These are phyloP conservation scores for Lathyrus sativus DNA, from an alignment of 306 rosid species.

Conservation along the genomic window DNA sequence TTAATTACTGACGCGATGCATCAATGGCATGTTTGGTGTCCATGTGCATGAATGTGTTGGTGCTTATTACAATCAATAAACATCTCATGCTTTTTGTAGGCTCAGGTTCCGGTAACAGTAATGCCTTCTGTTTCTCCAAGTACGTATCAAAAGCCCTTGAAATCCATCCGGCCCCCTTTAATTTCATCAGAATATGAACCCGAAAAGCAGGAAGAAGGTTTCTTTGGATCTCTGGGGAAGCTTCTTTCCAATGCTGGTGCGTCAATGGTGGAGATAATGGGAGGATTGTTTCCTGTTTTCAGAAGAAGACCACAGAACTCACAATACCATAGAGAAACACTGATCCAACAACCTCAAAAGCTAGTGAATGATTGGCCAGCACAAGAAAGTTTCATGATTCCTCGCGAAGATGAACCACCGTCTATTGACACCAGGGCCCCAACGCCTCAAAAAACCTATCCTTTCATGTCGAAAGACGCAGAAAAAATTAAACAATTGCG, in stretches of 20 bases:
- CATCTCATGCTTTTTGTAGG: slow-evolving; percentile 51
- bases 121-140: slow-evolving; percentile 45
- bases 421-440: slow-evolving; percentile 72
- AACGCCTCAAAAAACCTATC: slow-evolving; percentile 83
- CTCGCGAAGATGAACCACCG: slow-evolving; percentile 86
- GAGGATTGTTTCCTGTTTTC: slow-evolving; percentile 68
- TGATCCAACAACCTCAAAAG: slow-evolving; percentile 50
- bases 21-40: neutral
- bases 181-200: slow-evolving; percentile 72
- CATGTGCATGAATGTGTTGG: neutral
- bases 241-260: slow-evolving; percentile 60
- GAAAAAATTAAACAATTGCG: slow-evolving; percentile 75
- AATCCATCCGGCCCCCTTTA: slow-evolving; percentile 75
- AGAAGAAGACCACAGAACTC: slow-evolving; percentile 50
- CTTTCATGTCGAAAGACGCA: slow-evolving; percentile 87
- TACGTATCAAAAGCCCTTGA: slow-evolving; percentile 67
- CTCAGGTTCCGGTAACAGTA: slow-evolving; percentile 42
- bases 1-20: neutral
- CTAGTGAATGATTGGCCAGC: slow-evolving; percentile 68
- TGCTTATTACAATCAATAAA: slow-evolving; percentile 1
- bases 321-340: slow-evolving; percentile 49
- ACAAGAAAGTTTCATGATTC: slow-evolving; percentile 86
- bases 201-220: slow-evolving; percentile 81
- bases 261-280: slow-evolving; percentile 64
- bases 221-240: slow-evolving; percentile 76